phyloP scores from a whole-genome alignment of 192 early-diverging fungal genomes.

The Mortierella claussenii region DNA sequence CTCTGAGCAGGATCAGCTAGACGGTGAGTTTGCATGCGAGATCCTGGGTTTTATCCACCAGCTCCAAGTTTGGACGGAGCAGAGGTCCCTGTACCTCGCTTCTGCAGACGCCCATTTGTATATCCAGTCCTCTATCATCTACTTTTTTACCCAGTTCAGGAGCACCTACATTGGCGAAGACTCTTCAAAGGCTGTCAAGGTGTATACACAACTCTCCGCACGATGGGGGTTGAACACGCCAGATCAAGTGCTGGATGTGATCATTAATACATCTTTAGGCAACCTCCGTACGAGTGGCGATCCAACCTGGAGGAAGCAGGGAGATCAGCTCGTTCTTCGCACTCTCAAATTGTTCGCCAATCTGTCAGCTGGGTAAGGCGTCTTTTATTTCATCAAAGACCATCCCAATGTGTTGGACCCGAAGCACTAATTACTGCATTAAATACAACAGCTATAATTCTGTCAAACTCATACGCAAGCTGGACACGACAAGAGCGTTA shows the following conservation, averaged over 20 bases:
- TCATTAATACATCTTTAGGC: slow-evolving; percentile 30
- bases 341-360: slow-evolving; percentile 83
- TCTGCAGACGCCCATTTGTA: slow-evolving; percentile 47
- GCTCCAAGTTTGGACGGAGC: slow-evolving; percentile 61
- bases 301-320: slow-evolving; percentile 30
- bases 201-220: slow-evolving; percentile 73
- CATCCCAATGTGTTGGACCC: too few relatives aligned
- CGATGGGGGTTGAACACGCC: slow-evolving; percentile 70
- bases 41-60: slow-evolving; percentile 77
- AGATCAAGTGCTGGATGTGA: slow-evolving; percentile 39
- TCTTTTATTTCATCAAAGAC: too few relatives aligned
- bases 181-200: slow-evolving; percentile 64
- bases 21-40: slow-evolving; percentile 79
- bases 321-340: slow-evolving; percentile 48
- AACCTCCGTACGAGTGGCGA: slow-evolving; percentile 36
- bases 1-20: slow-evolving; percentile 81
- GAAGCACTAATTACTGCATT: neutral
- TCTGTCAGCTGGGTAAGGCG: slow-evolving; percentile 70
- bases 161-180: slow-evolving; percentile 83
- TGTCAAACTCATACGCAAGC: slow-evolving; percentile 79
- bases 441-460: slow-evolving; percentile 67
- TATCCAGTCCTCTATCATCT: slow-evolving; percentile 72
- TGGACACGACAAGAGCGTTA: slow-evolving; percentile 75
- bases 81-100: slow-evolving; percentile 55
- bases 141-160: slow-evolving; percentile 80